Evolutionary conservation across 2,329 filamentous ascomycete genomes (phyloP).

Genomic region (Calonectria hongkongensis): DNA sequence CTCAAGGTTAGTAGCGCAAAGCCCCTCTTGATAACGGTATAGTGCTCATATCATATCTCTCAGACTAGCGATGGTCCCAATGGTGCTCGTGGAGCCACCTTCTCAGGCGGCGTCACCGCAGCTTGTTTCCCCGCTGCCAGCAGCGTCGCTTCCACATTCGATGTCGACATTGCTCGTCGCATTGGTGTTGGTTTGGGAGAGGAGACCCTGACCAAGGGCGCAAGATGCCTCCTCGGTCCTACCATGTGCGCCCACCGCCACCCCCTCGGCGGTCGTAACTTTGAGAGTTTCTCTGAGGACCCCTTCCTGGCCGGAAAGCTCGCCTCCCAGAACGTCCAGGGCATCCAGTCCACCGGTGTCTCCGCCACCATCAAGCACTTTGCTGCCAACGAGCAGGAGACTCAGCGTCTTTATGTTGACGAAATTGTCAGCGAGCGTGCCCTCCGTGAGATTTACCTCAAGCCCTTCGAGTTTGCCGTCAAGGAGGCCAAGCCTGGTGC

Average conservation of each 20-base stretch:
- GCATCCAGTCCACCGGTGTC: constrained; percentile 51
- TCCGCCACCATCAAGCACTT: constrained; percentile 40
- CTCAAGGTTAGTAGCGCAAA: constrained; percentile 4
- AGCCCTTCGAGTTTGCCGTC: constrained; percentile 62
- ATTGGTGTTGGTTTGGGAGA: constrained; percentile 18
- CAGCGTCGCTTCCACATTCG: constrained; percentile 19
- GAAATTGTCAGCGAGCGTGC: constrained; percentile 39
- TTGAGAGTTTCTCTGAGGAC: constrained; percentile 26
- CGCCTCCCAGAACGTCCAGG: constrained; percentile 14
- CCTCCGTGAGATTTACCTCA: constrained; percentile 50
- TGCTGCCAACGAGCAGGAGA: constrained; percentile 59
- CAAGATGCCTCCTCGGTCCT: constrained; percentile 20
- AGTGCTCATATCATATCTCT: background rate
- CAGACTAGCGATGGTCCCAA: constrained; percentile 18
- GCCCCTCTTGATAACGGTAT: too few relatives aligned
- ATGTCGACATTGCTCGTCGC: constrained; percentile 13
- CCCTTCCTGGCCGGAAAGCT: constrained; percentile 24
- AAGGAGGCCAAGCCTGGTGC: constrained; percentile 60
- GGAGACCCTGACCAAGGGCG: constrained; percentile 17
- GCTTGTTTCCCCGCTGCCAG: constrained; percentile 23
- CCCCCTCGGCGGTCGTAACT: constrained; percentile 24
- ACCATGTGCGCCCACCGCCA: constrained; percentile 23
- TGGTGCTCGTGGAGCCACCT: constrained; percentile 14
- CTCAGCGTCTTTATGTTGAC: constrained; percentile 36
- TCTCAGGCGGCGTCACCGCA: background rate